Evolutionary conservation across 2,329 filamentous ascomycete genomes (phyloP).

Genomic region (Botrytis fabae): DNA sequence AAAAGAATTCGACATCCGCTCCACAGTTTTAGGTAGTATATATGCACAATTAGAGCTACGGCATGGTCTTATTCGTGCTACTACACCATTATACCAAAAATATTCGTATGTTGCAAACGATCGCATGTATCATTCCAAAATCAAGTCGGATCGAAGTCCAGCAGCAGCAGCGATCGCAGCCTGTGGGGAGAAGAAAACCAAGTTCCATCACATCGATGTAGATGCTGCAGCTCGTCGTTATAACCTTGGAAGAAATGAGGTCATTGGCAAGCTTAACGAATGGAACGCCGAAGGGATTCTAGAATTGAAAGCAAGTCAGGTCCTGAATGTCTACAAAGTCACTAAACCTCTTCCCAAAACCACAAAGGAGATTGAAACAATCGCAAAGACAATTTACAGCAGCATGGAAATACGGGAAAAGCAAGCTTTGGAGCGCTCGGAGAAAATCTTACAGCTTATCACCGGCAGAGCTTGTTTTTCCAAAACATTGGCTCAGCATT

Average conservation of each 20-base stretch:
- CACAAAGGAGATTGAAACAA: slow-evolving; percentile 44
- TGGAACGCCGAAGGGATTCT: slow-evolving; percentile 53
- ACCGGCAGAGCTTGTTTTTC: slow-evolving; percentile 55
- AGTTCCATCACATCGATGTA: slow-evolving; percentile 51
- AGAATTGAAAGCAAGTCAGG: slow-evolving; percentile 52
- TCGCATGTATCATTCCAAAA: slow-evolving; percentile 38
- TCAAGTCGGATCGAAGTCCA: slow-evolving; percentile 44
- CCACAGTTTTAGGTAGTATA: slow-evolving; percentile 52
- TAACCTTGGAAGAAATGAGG: slow-evolving; percentile 46
- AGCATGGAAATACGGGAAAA: slow-evolving; percentile 54
- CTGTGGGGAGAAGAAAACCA: slow-evolving; percentile 45
- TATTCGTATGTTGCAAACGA: slow-evolving; percentile 51
- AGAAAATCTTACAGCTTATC: slow-evolving; percentile 54
- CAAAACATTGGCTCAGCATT: slow-evolving; percentile 53
- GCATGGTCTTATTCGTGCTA: slow-evolving; percentile 56
- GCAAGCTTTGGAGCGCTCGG: slow-evolving; percentile 53
- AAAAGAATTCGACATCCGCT: slow-evolving; percentile 54
- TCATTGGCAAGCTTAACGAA: slow-evolving; percentile 56
- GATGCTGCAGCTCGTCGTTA: slow-evolving; percentile 42
- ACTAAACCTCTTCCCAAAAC: slow-evolving; percentile 49
- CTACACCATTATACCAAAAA: slow-evolving; percentile 56
- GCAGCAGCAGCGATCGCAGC: slow-evolving; percentile 49
- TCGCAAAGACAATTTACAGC: slow-evolving; percentile 51
- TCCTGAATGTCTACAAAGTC: slow-evolving; percentile 56
- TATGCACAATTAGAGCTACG: slow-evolving; percentile 62